phyloP scores from a whole-genome alignment of 2,329 filamentous ascomycete genomes.

The Xylaria arbuscula region DNA sequence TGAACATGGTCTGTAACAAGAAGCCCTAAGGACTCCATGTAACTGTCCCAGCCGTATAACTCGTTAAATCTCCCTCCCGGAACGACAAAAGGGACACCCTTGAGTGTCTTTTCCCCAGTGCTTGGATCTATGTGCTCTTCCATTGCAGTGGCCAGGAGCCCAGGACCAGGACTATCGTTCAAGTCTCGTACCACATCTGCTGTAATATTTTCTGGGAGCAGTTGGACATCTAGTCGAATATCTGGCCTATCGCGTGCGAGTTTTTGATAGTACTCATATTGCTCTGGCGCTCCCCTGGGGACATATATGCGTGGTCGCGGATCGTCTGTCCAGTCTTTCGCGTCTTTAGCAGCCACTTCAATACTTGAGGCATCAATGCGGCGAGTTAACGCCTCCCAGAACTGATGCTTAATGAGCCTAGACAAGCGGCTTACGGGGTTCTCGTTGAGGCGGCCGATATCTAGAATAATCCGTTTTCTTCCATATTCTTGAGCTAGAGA shows the following conservation, averaged over 20 bases:
- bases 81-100: constrained; percentile 93
- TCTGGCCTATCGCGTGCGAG: constrained; percentile 84
- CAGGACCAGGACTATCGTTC: constrained; percentile 90
- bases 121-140: constrained; percentile 75
- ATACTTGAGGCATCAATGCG: constrained; percentile 90
- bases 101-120: constrained; percentile 76
- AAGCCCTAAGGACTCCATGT: constrained; percentile 95
- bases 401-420: constrained; percentile 86
- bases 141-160: constrained; percentile 90
- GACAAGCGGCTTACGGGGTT: constrained; percentile 91
- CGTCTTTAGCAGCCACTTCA: constrained; percentile 85
- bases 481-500: constrained; percentile 92
- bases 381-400: constrained; percentile 92
- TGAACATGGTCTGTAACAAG: constrained; percentile 86
- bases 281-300: constrained; percentile 83
- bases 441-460: constrained; percentile 91
- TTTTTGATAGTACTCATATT: constrained; percentile 87
- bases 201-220: constrained; percentile 80
- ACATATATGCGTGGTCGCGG: constrained; percentile 93
- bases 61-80: constrained; percentile 98
- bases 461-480: constrained; percentile 87
- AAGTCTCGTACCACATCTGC: constrained; percentile 83
- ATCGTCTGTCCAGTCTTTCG: constrained; percentile 94
- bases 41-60: constrained; percentile 98
- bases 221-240: constrained; percentile 85